Evolutionary conservation across 2,329 filamentous ascomycete genomes (phyloP).

Genomic region (Westerdykella aurantiaca): DNA sequence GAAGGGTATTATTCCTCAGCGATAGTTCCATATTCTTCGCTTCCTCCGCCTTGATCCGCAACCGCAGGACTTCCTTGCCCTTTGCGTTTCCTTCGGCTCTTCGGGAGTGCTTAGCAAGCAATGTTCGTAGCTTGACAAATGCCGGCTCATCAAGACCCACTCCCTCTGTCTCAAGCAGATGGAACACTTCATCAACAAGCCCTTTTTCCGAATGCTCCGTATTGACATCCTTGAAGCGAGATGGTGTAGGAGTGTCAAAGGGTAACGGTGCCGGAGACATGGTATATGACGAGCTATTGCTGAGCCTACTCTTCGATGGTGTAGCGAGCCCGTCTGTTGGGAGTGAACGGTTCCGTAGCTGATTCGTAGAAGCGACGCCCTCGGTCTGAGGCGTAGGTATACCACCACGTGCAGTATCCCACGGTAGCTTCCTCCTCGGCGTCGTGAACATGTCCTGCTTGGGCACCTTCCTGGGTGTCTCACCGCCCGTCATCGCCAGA

Average conservation of each 20-base stretch:
- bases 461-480: constrained; percentile 40
- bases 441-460: constrained; percentile 37
- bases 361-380: neutral
- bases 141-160: constrained; percentile 30
- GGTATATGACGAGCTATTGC: constrained; percentile 2
- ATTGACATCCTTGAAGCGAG: constrained; percentile 21
- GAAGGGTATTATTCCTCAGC: constrained; percentile 55
- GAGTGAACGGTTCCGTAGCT: constrained; percentile 1
- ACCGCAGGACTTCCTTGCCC: constrained; percentile 61
- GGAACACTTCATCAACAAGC: constrained; percentile 42
- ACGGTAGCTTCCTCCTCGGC: constrained; percentile 37
- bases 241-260: constrained; percentile 32
- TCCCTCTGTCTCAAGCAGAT: constrained; percentile 43
- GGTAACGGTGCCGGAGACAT: constrained; percentile 16
- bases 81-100: constrained; percentile 56
- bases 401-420: constrained; percentile 26
- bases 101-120: constrained; percentile 47
- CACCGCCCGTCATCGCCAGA: constrained; percentile 18
- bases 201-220: constrained; percentile 8
- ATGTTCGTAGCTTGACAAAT: constrained; percentile 12
- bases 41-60: constrained; percentile 59
- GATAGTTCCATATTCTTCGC: constrained; percentile 59
- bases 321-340: constrained; percentile 16
- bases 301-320: constrained; percentile 10
- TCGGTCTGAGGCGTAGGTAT: constrained; percentile 25